Evolutionary conservation across 108 stramenopile species (phyloP).

Genomic region (Pseudonitzschia delicatissima): DNA sequence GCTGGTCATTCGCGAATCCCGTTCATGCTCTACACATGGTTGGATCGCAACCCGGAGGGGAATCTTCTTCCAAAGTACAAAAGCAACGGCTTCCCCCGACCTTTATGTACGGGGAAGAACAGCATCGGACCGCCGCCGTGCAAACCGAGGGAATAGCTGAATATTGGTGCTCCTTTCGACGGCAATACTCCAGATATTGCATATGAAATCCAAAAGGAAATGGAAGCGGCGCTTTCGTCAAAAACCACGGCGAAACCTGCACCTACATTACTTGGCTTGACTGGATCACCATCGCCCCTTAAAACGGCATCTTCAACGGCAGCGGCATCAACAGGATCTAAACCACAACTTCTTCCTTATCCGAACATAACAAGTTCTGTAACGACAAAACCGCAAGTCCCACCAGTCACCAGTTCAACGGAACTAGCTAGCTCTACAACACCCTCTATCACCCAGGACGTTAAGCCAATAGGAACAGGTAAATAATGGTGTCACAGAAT

Average conservation of each 20-base stretch:
- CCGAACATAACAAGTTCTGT: background rate
- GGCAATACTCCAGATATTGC: slow-evolving; percentile 12
- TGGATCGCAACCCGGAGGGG: slow-evolving; percentile 25
- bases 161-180: slow-evolving; percentile 33
- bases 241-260: background rate
- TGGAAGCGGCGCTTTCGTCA: background rate
- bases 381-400: background rate
- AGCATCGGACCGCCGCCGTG: slow-evolving; percentile 37
- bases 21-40: slow-evolving; percentile 37
- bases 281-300: background rate
- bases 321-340: background rate
- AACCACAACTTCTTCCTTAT: background rate
- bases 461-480: too few species aligned
- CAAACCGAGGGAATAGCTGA: slow-evolving; percentile 38
- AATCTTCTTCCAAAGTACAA: background rate
- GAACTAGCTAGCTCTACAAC: background rate
- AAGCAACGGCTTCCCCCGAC: slow-evolving; percentile 21
- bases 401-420: background rate
- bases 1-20: slow-evolving; percentile 32
- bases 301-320: background rate
- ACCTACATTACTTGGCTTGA: background rate
- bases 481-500: too few species aligned
- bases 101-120: slow-evolving; percentile 48
- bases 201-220: background rate
- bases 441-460: too few species aligned